Evolutionary conservation across 495 filamentous ascomycete species (phyloP).

Genomic region (Tuber microsphaerosporum): DNA sequence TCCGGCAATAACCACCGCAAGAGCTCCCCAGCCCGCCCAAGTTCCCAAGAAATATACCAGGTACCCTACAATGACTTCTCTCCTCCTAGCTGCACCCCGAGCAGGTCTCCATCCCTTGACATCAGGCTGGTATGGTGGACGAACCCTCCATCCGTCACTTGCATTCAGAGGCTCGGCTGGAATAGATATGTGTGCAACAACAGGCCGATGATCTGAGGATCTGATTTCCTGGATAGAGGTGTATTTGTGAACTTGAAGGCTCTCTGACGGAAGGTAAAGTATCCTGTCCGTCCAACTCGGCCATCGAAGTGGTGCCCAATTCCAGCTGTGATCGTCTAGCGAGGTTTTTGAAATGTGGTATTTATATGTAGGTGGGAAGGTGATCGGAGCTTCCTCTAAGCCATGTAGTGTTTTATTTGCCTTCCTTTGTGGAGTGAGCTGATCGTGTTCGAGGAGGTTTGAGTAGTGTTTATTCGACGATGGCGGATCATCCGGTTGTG

Average conservation of each 20-base stretch:
- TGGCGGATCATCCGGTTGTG: constrained; percentile 52
- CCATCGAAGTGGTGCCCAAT: constrained; percentile 71
- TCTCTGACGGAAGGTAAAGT: constrained; percentile 52
- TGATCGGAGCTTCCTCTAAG: constrained; percentile 62
- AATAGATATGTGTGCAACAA: constrained; percentile 27
- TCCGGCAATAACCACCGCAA: constrained; percentile 26
- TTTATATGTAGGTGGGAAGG: constrained; percentile 92
- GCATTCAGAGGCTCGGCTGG: constrained; percentile 8
- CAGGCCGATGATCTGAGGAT: constrained; percentile 74
- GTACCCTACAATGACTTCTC: constrained; percentile 35
- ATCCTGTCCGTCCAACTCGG: constrained; percentile 94
- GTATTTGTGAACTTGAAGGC: constrained; percentile 55
- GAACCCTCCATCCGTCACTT: constrained; percentile 5
- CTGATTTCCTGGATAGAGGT: constrained; percentile 64
- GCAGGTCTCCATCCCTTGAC: constrained; percentile 23
- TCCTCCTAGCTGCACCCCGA: constrained; percentile 21
- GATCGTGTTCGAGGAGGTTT: constrained; percentile 64
- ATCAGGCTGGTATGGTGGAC: constrained; percentile 6
- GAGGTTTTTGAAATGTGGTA: constrained; percentile 50
- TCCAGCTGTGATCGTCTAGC: constrained; percentile 51
- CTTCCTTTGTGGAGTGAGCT: constrained; percentile 62
- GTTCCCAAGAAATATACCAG: constrained; percentile 20
- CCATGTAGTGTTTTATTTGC: constrained; percentile 65
- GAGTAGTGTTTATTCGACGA: constrained; percentile 48
- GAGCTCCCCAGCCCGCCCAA: constrained; percentile 13